Evolutionary conservation across 2,329 filamentous ascomycete species (phyloP).

Genomic region (Xylaria sp.): DNA sequence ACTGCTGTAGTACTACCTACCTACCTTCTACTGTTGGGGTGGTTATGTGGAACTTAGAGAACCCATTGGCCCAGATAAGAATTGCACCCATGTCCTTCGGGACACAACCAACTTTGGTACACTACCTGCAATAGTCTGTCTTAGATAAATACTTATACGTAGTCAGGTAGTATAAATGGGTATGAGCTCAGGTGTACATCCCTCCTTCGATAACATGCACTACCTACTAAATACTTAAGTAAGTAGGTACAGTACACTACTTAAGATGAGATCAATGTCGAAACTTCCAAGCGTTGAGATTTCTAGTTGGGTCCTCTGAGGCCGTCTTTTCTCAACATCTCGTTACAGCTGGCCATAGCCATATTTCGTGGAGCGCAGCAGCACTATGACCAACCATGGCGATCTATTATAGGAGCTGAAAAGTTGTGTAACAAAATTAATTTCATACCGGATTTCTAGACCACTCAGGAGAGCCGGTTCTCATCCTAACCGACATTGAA

Average conservation of each 20-base stretch:
- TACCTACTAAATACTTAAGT: too few relatives aligned
- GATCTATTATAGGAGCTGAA: constrained; percentile 29
- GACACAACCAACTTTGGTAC: too few relatives aligned
- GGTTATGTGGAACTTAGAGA: too few relatives aligned
- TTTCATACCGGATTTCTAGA: constrained; percentile 23
- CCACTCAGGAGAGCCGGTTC: constrained; percentile 28
- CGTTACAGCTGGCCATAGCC: not conserved
- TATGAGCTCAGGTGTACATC: not conserved
- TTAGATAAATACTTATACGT: too few relatives aligned
- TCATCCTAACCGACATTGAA: constrained; percentile 1
- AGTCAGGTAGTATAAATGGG: too few relatives aligned
- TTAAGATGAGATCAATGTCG: not conserved
- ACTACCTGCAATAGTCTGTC: too few relatives aligned
- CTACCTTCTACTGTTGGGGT: too few relatives aligned
- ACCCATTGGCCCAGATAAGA: too few relatives aligned
- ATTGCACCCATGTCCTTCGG: too few relatives aligned
- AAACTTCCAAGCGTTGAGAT: not conserved
- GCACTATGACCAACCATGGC: not conserved
- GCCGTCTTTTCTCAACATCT: not conserved
- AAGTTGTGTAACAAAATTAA: constrained; percentile 26
- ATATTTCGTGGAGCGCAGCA: not conserved
- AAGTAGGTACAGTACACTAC: too few relatives aligned
- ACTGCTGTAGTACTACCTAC: too few relatives aligned
- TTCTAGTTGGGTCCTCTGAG: not conserved
- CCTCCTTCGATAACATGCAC: too few relatives aligned